Evolutionary conservation across 2,329 filamentous ascomycete genomes (phyloP), one percentile per base, ranked within the genome.

Genomic region (Nothophaeocryptopus gaeumannii): DNA sequence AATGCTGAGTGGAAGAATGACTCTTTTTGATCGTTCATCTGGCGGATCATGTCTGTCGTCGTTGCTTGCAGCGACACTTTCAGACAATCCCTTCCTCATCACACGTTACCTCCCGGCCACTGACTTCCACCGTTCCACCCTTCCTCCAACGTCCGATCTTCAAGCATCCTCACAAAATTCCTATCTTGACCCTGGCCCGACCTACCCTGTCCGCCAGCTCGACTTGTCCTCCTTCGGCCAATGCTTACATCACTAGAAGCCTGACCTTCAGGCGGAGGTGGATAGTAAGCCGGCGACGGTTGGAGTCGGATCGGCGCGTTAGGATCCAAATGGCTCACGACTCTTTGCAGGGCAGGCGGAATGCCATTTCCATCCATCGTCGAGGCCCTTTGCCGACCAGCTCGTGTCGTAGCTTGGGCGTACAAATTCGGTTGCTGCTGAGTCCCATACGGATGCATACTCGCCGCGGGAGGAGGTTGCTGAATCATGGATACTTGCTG

Each of bases 331-430:
- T 97, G 92, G 67, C 90, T 96, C 36, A 93, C 93, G 15, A 99
- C 93, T 61, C 93, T 81, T 71, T 99, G 93, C 51, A 99, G 89
- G 2, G 91, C 85, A 11, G 88, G 85, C 5, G 93, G 93, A 51
- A 99, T 96, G 2, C 92, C 92, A 65, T 64, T 89, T 67, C 93
- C 89, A 65, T 97, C 93, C 86, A 97, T 95, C 3, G 93, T 99
- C 38, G 91, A 93, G 35, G 93, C 91, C 54, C 93, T 84, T 71
- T 96, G 92, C 46, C 93, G 83, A 38, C 86, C 86, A 39, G 85
- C 84, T 58, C 89, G 81, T 60, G 89, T 82, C 45, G 84, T 86
- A 51, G 87, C 84, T 72, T 92, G 88, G 39, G 82, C 79, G 61
- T 86, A 88, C 34, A 87, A 74, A 60, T 81, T 86, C 56, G 89